Conservation (phyloP, 441 rosid genomes). For the Euphorbia schlechtendalii region DNA sequence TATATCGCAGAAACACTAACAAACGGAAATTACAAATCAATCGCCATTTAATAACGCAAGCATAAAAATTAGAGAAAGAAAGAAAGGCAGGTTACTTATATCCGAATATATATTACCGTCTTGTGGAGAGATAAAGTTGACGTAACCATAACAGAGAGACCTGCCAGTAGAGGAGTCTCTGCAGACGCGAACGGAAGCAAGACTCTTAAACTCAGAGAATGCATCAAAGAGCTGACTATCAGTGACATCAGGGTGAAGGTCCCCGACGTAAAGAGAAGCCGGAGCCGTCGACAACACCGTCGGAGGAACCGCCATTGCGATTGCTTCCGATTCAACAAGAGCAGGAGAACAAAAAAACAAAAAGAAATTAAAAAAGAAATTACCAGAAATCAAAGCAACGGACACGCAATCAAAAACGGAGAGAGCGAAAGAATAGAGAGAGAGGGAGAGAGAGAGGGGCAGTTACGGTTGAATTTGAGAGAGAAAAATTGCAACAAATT, state of each 20-base stretch:
- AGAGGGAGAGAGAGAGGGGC: background rate
- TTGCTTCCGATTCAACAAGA: conserved; percentile 6
- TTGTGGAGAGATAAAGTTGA: conserved; percentile 40
- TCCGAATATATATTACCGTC: conserved; percentile 13
- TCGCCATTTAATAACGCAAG: background rate
- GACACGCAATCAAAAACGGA: too few species aligned
- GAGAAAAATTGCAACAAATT: too few species aligned
- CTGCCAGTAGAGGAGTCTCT: conserved; percentile 48
- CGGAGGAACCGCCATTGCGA: conserved; percentile 40
- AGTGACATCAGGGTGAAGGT: conserved; percentile 52
- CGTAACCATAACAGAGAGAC: conserved; percentile 79
- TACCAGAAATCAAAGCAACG: too few species aligned
- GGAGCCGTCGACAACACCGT: conserved; percentile 27
- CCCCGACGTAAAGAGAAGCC: conserved; percentile 67
- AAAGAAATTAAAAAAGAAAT: background rate
- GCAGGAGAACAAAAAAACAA: background rate
- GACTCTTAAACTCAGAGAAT: conserved; percentile 51
- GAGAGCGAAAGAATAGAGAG: too few species aligned
- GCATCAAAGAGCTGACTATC: conserved; percentile 44
- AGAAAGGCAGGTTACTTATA: background rate
- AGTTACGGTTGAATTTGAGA: conserved; percentile 9
- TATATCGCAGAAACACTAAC: background rate
- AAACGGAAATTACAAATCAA: conserved; percentile 1
- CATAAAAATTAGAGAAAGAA: background rate
- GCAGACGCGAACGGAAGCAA: conserved; percentile 64